Evolutionary conservation across 129 eudicot genomes (phyloP).

Genomic region (Flaveria brownii): DNA sequence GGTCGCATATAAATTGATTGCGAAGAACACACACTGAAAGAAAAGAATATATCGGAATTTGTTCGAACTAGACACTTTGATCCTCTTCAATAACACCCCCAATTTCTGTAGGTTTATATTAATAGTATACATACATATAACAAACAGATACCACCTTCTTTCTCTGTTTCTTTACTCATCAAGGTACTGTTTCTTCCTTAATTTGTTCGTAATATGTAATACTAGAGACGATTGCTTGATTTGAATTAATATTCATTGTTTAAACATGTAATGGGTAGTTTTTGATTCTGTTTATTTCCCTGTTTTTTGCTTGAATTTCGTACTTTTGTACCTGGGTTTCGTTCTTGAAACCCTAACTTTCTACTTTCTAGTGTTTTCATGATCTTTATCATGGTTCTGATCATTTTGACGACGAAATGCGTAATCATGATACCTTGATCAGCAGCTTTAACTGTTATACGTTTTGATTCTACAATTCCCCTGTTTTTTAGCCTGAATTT

Average conservation of each 20-base stretch:
- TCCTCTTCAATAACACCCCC: conserved; percentile 18
- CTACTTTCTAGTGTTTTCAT: not conserved
- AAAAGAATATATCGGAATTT: conserved; percentile 46
- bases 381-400: not conserved
- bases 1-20: not conserved
- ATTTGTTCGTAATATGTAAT: not conserved
- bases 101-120: too few species aligned
- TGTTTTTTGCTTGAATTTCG: conserved; percentile 9
- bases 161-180: conserved; percentile 26
- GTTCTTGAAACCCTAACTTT: conserved; percentile 32
- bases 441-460: conserved; percentile 22
- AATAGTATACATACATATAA: not conserved
- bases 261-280: conserved; percentile 26
- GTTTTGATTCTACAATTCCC: not conserved
- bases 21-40: not conserved
- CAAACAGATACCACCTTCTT: not conserved
- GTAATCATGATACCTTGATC: conserved; percentile 9
- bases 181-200: conserved; percentile 37
- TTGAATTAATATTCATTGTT: not conserved
- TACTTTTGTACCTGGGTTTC: conserved; percentile 4
- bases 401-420: conserved; percentile 12
- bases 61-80: conserved; percentile 45
- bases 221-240: conserved; percentile 5
- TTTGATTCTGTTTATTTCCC: conserved; percentile 2
- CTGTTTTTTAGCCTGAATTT: conserved; percentile 8